Conservation (phyloP, 108 stramenopile genomes). For the Stephanodiscus triporus region DNA sequence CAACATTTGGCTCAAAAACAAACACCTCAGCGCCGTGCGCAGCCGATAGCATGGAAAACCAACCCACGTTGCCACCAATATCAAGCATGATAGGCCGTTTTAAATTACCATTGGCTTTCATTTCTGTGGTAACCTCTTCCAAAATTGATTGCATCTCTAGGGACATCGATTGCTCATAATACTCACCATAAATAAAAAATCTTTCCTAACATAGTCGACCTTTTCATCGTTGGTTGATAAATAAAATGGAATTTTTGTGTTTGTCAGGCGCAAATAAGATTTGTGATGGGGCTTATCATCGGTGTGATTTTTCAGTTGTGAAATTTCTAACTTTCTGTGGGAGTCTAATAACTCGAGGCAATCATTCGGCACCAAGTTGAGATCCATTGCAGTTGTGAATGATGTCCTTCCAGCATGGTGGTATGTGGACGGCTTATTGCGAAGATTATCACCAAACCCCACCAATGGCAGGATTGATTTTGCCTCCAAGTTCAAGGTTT, state of each 20-base stretch:
- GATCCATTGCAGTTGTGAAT: background rate
- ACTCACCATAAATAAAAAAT: constrained; percentile 49
- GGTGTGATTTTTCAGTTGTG: constrained; percentile 16
- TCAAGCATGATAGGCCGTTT: constrained; percentile 45
- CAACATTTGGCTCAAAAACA: constrained; percentile 61
- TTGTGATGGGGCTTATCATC: constrained; percentile 26
- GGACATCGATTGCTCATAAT: constrained; percentile 55
- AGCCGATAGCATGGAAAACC: constrained; percentile 52
- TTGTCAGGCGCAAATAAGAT: constrained; percentile 22
- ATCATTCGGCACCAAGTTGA: constrained; percentile 1
- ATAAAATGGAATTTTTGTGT: constrained; percentile 31
- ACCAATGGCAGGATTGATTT: background rate
- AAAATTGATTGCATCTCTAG: constrained; percentile 19
- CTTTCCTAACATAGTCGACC: constrained; percentile 29
- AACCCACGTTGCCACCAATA: constrained; percentile 65
- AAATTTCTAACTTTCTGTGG: constrained; percentile 12
- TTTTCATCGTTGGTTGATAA: constrained; percentile 25
- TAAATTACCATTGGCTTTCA: background rate
- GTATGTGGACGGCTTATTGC: background rate
- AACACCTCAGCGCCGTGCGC: constrained; percentile 54
- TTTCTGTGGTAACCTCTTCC: background rate
- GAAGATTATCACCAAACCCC: background rate
- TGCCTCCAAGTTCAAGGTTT: background rate
- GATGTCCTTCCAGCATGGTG: background rate
- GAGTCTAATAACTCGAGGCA: constrained; percentile 17